phyloP scores from a whole-genome alignment of 352 stramenopile species.

The Pythium myriotylum region DNA sequence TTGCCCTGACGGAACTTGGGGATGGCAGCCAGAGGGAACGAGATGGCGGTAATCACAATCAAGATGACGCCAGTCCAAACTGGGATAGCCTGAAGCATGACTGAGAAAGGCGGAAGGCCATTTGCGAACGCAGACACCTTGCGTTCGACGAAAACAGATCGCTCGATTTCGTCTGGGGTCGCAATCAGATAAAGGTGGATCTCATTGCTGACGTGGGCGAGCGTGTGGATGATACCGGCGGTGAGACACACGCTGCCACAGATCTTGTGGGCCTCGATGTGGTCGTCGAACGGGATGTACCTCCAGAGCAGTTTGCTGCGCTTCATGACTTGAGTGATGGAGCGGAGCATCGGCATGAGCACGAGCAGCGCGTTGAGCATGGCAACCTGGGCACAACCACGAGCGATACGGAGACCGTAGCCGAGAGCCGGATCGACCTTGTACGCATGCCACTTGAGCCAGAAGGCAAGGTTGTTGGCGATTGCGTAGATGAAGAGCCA shows the following conservation, averaged over 20 bases:
- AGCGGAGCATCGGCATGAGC: slow-evolving; percentile 78
- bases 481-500: slow-evolving; percentile 77
- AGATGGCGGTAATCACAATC: slow-evolving; percentile 65
- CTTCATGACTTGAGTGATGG: slow-evolving; percentile 76
- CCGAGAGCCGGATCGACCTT: slow-evolving; percentile 76
- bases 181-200: slow-evolving; percentile 70
- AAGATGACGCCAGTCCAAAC: slow-evolving; percentile 75
- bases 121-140: slow-evolving; percentile 52
- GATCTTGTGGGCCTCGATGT: slow-evolving; percentile 84
- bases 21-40: slow-evolving; percentile 70
- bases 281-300: slow-evolving; percentile 81
- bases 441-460: slow-evolving; percentile 72
- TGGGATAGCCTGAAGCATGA: slow-evolving; percentile 68
- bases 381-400: slow-evolving; percentile 69
- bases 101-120: slow-evolving; percentile 58
- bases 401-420: slow-evolving; percentile 71
- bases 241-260: slow-evolving; percentile 59
- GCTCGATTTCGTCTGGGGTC: slow-evolving; percentile 57
- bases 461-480: slow-evolving; percentile 72
- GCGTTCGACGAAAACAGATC: slow-evolving; percentile 62
- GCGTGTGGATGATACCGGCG: slow-evolving; percentile 62
- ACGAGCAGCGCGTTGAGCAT: slow-evolving; percentile 84
- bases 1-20: slow-evolving; percentile 72
- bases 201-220: slow-evolving; percentile 71
- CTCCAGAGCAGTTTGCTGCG: slow-evolving; percentile 60